These are phyloP conservation scores for Venturia aucupariae DNA, from an alignment of 2,329 filamentous ascomycete genomes.

Conservation along the genomic window DNA sequence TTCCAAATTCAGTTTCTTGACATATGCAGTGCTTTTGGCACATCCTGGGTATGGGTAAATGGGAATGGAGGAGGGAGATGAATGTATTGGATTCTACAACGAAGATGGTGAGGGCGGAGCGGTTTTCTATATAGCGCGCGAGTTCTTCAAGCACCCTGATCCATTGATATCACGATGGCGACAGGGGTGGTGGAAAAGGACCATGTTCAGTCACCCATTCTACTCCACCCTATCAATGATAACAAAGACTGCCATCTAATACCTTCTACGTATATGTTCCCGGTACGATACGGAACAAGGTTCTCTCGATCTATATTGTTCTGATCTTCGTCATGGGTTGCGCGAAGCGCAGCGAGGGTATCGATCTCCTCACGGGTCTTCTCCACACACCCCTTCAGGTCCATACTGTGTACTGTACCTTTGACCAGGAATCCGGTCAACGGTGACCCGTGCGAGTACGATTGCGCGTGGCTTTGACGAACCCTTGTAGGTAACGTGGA, in stretches of 20 bases:
- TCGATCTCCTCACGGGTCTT: not conserved
- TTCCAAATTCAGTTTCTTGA: not conserved
- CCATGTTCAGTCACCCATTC: not conserved
- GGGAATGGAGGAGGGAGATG: not conserved
- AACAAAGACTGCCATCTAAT: no score
- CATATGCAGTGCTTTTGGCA: not conserved
- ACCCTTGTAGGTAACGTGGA: not conserved
- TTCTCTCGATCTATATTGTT: not conserved
- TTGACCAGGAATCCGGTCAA: not conserved
- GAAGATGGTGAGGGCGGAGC: not conserved
- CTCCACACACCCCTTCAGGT: no score
- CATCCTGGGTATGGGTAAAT: not conserved
- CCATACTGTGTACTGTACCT: no score
- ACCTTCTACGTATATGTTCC: no score
- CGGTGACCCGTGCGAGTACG: not conserved
- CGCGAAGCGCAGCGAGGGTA: not conserved
- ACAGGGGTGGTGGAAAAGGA: not conserved
- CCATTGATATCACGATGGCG: not conserved
- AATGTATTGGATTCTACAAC: not conserved
- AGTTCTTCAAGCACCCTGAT: not conserved
- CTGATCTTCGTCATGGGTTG: not conserved
- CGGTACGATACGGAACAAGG: not conserved
- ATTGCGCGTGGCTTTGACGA: no score
- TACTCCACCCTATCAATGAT: not conserved
- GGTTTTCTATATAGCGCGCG: not conserved